Evolutionary conservation across 2,329 filamentous ascomycete genomes (phyloP), one percentile per base, ranked within the genome.

Genomic region (Colletotrichum liriopes): DNA sequence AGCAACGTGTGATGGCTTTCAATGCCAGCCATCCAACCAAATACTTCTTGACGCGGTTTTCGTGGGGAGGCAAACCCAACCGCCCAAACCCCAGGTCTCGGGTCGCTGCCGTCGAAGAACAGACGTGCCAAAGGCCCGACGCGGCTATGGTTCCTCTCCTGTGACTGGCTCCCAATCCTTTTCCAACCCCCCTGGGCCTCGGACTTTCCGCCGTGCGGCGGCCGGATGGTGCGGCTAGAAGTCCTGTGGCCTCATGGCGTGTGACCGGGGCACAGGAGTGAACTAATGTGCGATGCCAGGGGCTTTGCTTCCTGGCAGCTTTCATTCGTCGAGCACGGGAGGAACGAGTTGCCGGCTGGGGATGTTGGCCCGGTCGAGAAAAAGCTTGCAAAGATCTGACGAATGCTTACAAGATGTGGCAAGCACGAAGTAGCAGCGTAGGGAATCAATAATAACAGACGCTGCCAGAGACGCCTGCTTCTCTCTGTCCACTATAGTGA

Each of bases 91-190:
- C 58, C 58, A 47, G 45, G 29, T 39, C 51, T 45, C n/a, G 65
- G 69, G 58, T 63, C 43, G 37, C 14, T 68, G 54, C 43, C 49
- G 52, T 47, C 65, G 43, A 71, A 67, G 47, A 61, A 51, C 23
- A 35, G 12, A 23, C 26, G 3, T 37, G 11, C 29, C 43, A 60
- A 52, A 52, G 45, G 29, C 32, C 45, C 32, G 35, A 7, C n/a
- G 45, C 45, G 16, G 18, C 32, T 63, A 60, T n/a, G 12, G 23
- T 11, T 2, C 14, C 60, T 26, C 11, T 51, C n/a, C 43, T 52
- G 23, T 37, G 12, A 29, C 45, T 63, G 45, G 14, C 52, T 29
- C 9, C n/a, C 14, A 7, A 20, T 5, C 7, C n/a, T 39, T 23
- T n/a, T 61, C 7, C 2, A 37, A 14, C 12, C 23, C 32, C n/a